phyloP scores from a whole-genome alignment of 1,284 basidiomycete genomes.

The Neonothopanus nambi region DNA sequence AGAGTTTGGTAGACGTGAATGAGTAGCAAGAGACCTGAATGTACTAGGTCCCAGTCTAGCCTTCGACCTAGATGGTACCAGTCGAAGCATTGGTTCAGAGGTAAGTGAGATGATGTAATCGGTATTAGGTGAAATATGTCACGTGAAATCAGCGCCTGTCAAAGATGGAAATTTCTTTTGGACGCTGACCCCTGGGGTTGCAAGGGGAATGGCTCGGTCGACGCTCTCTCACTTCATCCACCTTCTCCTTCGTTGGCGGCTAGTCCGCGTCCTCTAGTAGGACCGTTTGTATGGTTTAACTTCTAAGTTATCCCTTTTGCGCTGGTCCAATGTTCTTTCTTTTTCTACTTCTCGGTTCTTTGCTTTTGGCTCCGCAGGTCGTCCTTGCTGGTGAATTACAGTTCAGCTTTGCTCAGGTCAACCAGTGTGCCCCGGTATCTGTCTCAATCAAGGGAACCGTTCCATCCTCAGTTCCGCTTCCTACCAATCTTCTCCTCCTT shows the following conservation, averaged over 20 bases:
- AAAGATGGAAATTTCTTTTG: too few relatives aligned
- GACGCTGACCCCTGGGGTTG: too few relatives aligned
- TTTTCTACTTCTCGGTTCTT: slow-evolving; percentile 38
- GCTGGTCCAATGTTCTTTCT: slow-evolving; percentile 32
- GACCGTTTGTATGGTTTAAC: slow-evolving; percentile 22
- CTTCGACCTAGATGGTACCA: slow-evolving; percentile 16
- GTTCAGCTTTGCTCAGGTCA: slow-evolving; percentile 49
- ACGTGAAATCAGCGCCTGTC: too few relatives aligned
- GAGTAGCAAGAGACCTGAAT: slow-evolving; percentile 19
- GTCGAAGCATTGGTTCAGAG: slow-evolving; percentile 25
- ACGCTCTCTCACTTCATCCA: slow-evolving; percentile 16
- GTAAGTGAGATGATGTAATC: not conserved
- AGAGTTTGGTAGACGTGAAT: slow-evolving; percentile 55
- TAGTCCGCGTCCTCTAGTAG: slow-evolving; percentile 26
- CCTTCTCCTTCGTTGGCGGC: slow-evolving; percentile 25
- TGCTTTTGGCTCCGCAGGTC: slow-evolving; percentile 47
- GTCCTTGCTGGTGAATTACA: slow-evolving; percentile 43
- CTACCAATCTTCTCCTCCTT: slow-evolving; percentile 51
- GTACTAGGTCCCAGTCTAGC: not conserved
- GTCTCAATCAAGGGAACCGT: slow-evolving; percentile 44
- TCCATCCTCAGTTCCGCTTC: slow-evolving; percentile 31
- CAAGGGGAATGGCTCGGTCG: too few relatives aligned
- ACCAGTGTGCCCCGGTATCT: slow-evolving; percentile 55
- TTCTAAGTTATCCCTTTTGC: too few relatives aligned
- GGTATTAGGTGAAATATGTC: not conserved